Evolutionary conservation across 1,139 yeast species (phyloP).

Genomic region (Taphrina pruni): DNA sequence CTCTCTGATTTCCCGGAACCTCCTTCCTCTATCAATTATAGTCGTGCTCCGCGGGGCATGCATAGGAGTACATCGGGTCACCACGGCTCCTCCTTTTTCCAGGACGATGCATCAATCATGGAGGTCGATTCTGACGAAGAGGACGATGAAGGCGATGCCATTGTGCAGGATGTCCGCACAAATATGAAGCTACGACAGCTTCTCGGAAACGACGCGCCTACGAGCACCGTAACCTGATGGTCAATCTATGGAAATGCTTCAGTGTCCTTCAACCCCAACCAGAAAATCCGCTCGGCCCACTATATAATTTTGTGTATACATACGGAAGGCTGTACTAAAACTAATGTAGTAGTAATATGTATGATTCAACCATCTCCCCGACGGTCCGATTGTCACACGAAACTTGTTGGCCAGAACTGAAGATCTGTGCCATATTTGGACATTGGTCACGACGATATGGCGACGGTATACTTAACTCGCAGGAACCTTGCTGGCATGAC

Average conservation of each 20-base stretch:
- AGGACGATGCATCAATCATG: conserved; percentile 26
- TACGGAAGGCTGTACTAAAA: conserved; percentile 2
- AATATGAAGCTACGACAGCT: conserved; percentile 36
- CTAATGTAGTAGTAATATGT: background rate
- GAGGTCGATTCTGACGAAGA: conserved; percentile 36
- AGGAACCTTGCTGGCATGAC: too few relatives aligned
- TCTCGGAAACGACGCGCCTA: conserved; percentile 37
- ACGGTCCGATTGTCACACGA: background rate
- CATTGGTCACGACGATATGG: background rate
- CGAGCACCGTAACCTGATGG: conserved; percentile 10
- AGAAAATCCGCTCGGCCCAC: background rate
- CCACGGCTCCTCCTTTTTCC: background rate
- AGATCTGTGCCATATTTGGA: background rate
- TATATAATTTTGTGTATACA: conserved; percentile 1
- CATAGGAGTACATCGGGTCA: background rate
- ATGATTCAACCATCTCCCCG: background rate
- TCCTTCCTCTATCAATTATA: background rate
- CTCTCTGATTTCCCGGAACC: conserved; percentile 23
- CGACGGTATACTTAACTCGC: too few relatives aligned
- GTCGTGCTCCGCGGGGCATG: background rate
- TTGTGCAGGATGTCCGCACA: conserved; percentile 37
- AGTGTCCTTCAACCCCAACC: too few relatives aligned
- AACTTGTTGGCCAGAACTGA: background rate
- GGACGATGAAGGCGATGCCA: conserved; percentile 40
- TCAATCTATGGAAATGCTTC: background rate